Conservation (phyloP, 2,329 filamentous ascomycete genomes). For the Pseudocercospora fijiensis region DNA sequence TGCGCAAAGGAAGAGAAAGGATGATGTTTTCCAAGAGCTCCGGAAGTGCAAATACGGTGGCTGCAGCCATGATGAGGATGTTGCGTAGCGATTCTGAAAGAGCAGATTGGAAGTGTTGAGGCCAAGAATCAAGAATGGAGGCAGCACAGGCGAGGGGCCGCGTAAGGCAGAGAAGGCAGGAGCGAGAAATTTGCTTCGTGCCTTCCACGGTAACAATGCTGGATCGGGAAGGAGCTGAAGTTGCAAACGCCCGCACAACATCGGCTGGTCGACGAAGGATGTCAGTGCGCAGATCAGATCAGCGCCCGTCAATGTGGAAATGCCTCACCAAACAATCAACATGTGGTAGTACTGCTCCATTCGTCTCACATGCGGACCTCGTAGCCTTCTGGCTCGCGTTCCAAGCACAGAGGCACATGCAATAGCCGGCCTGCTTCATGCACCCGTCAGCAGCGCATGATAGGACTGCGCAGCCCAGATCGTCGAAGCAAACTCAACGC, state of each 20-base stretch:
- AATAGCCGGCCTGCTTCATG: neutral
- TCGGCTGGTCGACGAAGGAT: neutral
- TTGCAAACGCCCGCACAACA: neutral
- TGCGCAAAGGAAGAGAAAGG: slow-evolving; percentile 5
- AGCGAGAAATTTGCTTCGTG: neutral
- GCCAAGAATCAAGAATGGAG: neutral
- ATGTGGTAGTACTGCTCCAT: neutral
- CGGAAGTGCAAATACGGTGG: slow-evolving; percentile 6
- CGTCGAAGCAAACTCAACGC: no score
- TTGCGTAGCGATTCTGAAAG: slow-evolving; percentile 2
- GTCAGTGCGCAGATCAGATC: neutral
- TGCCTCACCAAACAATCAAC: neutral
- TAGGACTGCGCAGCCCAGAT: neutral
- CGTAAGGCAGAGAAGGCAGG: neutral
- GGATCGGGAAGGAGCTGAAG: neutral
- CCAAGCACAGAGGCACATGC: no score
- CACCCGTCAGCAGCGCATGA: neutral
- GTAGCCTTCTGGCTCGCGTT: neutral
- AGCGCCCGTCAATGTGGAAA: neutral
- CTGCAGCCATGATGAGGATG: slow-evolving; percentile 1
- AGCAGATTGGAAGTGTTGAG: neutral
- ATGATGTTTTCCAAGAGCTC: slow-evolving; percentile 15
- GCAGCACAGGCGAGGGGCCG: neutral
- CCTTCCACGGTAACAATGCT: neutral
- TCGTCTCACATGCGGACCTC: neutral